Evolutionary conservation across 768 basidiomycete genomes (phyloP).

Genomic region (Tylopilus rubrobrunneus): DNA sequence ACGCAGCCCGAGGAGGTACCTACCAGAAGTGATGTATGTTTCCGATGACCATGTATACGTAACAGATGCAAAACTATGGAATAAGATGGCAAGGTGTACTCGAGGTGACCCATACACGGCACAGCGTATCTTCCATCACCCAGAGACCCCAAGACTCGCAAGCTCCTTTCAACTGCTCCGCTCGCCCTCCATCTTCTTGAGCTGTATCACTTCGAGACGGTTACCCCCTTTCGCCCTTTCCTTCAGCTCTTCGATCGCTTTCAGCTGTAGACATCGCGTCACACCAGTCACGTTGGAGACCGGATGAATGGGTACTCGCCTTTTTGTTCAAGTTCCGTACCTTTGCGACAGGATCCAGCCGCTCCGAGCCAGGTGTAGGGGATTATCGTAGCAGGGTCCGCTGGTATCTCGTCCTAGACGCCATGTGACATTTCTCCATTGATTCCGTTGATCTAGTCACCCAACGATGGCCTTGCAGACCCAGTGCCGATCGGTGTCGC

Average conservation of each 20-base stretch:
- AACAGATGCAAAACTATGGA: not conserved
- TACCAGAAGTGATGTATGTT: too few species aligned
- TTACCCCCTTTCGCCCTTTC: slow-evolving; percentile 88
- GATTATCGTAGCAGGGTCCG: slow-evolving; percentile 27
- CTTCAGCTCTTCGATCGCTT: slow-evolving; percentile 98
- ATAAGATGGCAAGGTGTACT: not conserved
- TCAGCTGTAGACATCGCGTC: slow-evolving; percentile 53
- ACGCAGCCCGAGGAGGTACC: too few species aligned
- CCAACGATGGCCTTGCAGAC: slow-evolving; percentile 34
- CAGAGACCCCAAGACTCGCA: slow-evolving; percentile 28
- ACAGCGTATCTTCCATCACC: slow-evolving; percentile 1
- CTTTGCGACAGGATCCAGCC: slow-evolving; percentile 80
- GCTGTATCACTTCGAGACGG: slow-evolving; percentile 88
- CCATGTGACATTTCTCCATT: slow-evolving; percentile 4
- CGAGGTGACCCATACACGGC: not conserved
- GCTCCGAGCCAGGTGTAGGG: slow-evolving; percentile 52
- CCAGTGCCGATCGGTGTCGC: slow-evolving; percentile 27
- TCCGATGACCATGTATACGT: not conserved
- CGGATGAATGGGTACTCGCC: slow-evolving; percentile 37
- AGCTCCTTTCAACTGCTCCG: slow-evolving; percentile 81
- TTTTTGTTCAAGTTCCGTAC: slow-evolving; percentile 94
- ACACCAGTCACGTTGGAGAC: not conserved
- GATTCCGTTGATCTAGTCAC: slow-evolving; percentile 31
- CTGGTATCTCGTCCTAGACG: slow-evolving; percentile 5
- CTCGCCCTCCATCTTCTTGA: slow-evolving; percentile 96